These are phyloP conservation scores for Theileria orientalis DNA, from an alignment of 169 alveolate genomes.

Conservation along the genomic window DNA sequence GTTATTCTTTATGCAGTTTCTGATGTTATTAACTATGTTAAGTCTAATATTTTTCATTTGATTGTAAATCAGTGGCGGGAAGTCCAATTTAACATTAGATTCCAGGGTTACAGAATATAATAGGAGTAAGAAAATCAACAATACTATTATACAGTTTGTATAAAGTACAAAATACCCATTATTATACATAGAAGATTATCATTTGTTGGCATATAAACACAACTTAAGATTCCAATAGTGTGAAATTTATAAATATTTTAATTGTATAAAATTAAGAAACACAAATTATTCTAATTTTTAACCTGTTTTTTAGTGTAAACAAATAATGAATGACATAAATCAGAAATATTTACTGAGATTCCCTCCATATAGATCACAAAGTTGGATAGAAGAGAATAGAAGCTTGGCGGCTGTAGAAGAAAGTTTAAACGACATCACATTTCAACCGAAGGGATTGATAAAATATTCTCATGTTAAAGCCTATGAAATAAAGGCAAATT, in stretches of 20 bases:
- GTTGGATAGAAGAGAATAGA: conserved; percentile 59
- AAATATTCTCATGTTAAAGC: conserved; percentile 41
- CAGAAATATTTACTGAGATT: conserved; percentile 29
- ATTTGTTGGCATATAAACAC: background rate
- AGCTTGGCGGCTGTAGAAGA: conserved; percentile 42
- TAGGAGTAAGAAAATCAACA: background rate
- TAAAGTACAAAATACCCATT: background rate
- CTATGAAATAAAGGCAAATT: conserved; percentile 47
- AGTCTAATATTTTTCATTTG: background rate
- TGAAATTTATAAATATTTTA: conserved; percentile 6
- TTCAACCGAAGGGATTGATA: conserved; percentile 36
- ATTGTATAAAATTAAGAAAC: background rate
- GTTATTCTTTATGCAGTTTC: background rate
- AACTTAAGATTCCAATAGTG: background rate
- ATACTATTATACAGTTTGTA: background rate
- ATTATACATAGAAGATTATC: conserved; percentile 10
- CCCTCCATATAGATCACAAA: conserved; percentile 62
- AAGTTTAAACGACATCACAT: conserved; percentile 17
- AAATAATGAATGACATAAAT: background rate
- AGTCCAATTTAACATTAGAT: conserved; percentile 6
- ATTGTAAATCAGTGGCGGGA: background rate
- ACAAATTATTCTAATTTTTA: background rate
- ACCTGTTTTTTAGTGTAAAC: background rate
- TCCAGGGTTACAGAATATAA: background rate
- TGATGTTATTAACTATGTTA: background rate